A percentile compares a stretch with the other conserved stretches of the same genome.
phyloP scores from a whole-genome alignment of 2,329 filamentous ascomycete species.

The Phyllosticta ampelicida region DNA sequence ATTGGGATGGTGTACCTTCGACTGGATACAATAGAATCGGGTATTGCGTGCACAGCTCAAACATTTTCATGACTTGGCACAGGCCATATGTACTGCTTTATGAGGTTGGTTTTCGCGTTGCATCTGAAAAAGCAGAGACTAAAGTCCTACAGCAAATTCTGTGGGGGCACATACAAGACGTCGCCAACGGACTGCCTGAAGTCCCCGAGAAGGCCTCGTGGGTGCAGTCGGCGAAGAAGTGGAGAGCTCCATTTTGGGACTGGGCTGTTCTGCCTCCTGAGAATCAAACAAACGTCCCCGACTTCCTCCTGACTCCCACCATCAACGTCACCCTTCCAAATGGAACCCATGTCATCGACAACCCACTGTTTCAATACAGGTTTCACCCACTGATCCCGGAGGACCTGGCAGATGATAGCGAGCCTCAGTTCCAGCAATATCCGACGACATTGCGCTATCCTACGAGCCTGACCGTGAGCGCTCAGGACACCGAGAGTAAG shows the following conservation, averaged over 20 bases:
- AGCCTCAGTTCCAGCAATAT: slow-evolving; percentile 2
- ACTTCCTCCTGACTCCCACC: slow-evolving; percentile 29
- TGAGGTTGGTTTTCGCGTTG: slow-evolving; percentile 33
- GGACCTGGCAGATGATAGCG: slow-evolving; percentile 42
- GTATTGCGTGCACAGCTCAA: slow-evolving; percentile 67
- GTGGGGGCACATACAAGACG: slow-evolving; percentile 30
- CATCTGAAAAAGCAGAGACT: background rate
- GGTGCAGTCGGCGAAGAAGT: slow-evolving; percentile 28
- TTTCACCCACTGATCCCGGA: slow-evolving; percentile 45
- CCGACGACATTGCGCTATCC: slow-evolving; percentile 46
- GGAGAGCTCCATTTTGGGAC: slow-evolving; percentile 39
- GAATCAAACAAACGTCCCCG: slow-evolving; percentile 14
- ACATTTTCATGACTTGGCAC: slow-evolving; percentile 75
- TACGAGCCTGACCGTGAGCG: slow-evolving; percentile 29
- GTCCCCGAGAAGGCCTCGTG: slow-evolving; percentile 27
- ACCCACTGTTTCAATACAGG: slow-evolving; percentile 37
- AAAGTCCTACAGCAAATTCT: slow-evolving; percentile 28
- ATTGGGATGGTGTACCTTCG: slow-evolving; percentile 44
- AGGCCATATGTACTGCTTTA: slow-evolving; percentile 61
- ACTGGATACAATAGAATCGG: slow-evolving; percentile 48
- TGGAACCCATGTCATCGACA: slow-evolving; percentile 29
- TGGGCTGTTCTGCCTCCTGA: slow-evolving; percentile 31
- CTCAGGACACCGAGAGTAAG: slow-evolving; percentile 44
- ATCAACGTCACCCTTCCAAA: slow-evolving; percentile 34
- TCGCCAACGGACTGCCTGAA: slow-evolving; percentile 31